Base-by-base conservation (phyloP, 768 basidiomycete species). In the Rossbeevera mucosa region DNA sequence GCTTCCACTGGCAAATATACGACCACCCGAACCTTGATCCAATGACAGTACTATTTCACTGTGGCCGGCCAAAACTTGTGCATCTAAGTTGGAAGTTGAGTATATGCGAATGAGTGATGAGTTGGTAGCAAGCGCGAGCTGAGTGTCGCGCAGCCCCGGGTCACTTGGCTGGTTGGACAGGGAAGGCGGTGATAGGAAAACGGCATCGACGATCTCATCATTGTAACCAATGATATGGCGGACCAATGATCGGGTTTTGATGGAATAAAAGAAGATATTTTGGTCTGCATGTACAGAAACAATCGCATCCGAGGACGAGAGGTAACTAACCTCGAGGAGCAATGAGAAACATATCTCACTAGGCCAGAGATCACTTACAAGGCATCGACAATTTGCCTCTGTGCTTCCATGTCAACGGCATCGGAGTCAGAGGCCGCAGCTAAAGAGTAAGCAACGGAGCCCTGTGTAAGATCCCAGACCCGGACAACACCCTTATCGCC, bases 221-320 rank as follows among this genome's bases (percentile, higher is more conserved):
- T 98, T 98, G 77, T 88, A 99, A 0, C 96, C 96, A 61, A 98
- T 85, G 59, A 98, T 72, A 60, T 97, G 95, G 16, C 89, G 86
- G 2, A 77, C 74, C 22, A 90, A 71, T 8, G 78, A 72, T 28
- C 77, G 78, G 1, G 81, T 80, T n/a, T 76, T 67, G 7, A 95
- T 73, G 2, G 91, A 93, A 68, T 94, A 85, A 72, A 92, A 92
- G 44, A 94, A 77, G 59, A 99, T 94, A 59, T 98, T 99, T 71
- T 98, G 96, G 69, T 99, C 95, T 21, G 91, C 93, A 66, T 95
- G 94, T 14, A 94, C 74, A 14, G 93, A 90, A 20, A 93, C 76
- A 13, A 98, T 69, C 1, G 80, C 79, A 8, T 84, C 82, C 8
- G 72, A 75, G 2, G 77, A 68, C 0, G 83, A 80, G 44, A 88